Conservation (phyloP, 352 stramenopile genomes). For the Pythium periplocum region DNA sequence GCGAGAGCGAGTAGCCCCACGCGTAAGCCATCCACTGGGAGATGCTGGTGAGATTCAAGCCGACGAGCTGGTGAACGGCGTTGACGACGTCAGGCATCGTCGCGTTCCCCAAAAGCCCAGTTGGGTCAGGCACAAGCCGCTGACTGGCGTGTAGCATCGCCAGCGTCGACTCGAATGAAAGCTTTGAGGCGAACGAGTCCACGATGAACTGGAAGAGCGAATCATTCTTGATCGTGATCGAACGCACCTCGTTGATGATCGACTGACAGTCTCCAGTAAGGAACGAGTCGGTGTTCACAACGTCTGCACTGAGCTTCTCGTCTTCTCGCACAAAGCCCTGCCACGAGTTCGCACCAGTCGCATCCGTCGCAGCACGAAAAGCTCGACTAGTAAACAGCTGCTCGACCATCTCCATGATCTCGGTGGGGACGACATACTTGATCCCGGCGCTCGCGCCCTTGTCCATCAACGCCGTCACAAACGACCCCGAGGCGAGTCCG, state of each 20-base stretch:
- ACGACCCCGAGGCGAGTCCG: background rate
- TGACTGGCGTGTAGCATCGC: slow-evolving; percentile 29
- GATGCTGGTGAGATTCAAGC: slow-evolving; percentile 31
- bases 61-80: slow-evolving; percentile 28
- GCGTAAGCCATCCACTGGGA: slow-evolving; percentile 25
- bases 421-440: slow-evolving; percentile 23
- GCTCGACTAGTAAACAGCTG: slow-evolving; percentile 25
- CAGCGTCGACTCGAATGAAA: slow-evolving; percentile 27
- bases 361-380: background rate
- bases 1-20: slow-evolving; percentile 38
- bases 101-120: slow-evolving; percentile 7
- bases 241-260: slow-evolving; percentile 14
- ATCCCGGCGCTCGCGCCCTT: slow-evolving; percentile 1
- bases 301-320: background rate
- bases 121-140: slow-evolving; percentile 21
- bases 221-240: slow-evolving; percentile 27
- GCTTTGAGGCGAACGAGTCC: slow-evolving; percentile 18
- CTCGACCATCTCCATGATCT: slow-evolving; percentile 36
- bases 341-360: background rate
- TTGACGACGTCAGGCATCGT: slow-evolving; percentile 18
- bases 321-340: background rate
- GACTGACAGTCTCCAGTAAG: slow-evolving; percentile 15
- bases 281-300: slow-evolving; percentile 3
- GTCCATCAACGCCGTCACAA: slow-evolving; percentile 9
- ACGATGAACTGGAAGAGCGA: slow-evolving; percentile 29